Base-by-base conservation (phyloP, 371 early-diverging fungal genomes). In the Entomophthora muscae region DNA sequence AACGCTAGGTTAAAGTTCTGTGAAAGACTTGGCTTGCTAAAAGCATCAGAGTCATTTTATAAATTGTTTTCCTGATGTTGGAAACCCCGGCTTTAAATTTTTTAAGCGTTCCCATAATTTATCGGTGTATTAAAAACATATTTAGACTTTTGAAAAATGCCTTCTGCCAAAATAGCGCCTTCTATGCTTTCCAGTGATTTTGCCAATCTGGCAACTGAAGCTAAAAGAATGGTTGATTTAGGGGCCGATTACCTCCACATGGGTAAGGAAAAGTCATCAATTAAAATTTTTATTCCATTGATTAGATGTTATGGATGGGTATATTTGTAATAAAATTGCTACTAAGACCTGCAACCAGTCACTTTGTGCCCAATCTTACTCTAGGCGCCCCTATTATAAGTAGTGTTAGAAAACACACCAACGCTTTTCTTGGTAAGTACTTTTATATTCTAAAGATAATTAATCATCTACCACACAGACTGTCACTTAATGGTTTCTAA, bases 281-380 rank as follows among this genome's bases (percentile, higher is more conserved):
- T 12, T 27, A 56, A 24, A 10, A 13, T 31, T 22, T 62, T 57
- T 57, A 2, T 52, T 12, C 60, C 55, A 2, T 52, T 51, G 30
- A 63, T 26, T 73, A 86, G 87, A 86, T 68, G 84, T 86, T 32
- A 86, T 86, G 87, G 87, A 86, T 63, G 87, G 87, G 87, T 86
- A 85, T 74, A 66, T 30, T 54, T 66, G 21, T 42, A 27, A n/a
- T n/a, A 61, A 54, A 54, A 2, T n/a, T 10, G 2, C 30, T 29
- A 27, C 53, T 30, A 29, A 33, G 28, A n/a, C 21, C 5, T 24
- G 7, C 3, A 21, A 27, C 67, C 73, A 90, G 96, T 21, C 96
- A 98, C 71, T 98, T 98, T 76, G 98, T 98, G 5, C 98, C 98
- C 59, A 98, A 98, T 73, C 76, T 98, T 57, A 95, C 98, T 23